Evolutionary conservation across 192 early-diverging fungal genomes (phyloP).

Genomic region (Coemansia sp.): DNA sequence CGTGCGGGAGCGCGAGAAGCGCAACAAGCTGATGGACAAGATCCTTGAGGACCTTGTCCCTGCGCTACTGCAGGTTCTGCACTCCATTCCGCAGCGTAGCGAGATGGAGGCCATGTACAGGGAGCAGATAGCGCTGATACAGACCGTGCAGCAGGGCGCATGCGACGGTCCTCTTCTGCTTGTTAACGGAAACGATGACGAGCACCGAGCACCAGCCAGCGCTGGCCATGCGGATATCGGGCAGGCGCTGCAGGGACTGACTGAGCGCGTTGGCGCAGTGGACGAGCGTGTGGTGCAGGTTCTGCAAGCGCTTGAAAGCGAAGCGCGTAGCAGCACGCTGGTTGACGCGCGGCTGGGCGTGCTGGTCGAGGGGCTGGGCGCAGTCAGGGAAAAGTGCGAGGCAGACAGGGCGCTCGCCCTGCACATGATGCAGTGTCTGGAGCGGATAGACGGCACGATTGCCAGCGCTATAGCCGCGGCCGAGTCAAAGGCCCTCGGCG

Average conservation of each 20-base stretch:
- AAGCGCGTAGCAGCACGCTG: not conserved
- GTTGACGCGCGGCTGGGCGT: slow-evolving; percentile 4
- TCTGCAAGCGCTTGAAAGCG: slow-evolving; percentile 3
- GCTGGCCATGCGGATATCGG: not conserved
- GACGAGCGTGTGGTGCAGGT: slow-evolving; percentile 12
- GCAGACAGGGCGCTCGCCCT: slow-evolving; percentile 9
- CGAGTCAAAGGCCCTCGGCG: not conserved
- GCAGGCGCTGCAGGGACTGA: slow-evolving; percentile 5
- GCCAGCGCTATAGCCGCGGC: slow-evolving; percentile 5
- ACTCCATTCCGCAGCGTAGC: not conserved
- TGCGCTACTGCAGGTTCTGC: slow-evolving; percentile 19
- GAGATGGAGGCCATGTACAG: slow-evolving; percentile 12
- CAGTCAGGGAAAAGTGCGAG: slow-evolving; percentile 17
- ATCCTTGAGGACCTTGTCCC: slow-evolving; percentile 28
- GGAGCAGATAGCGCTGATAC: not conserved
- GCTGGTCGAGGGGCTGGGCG: slow-evolving; percentile 16
- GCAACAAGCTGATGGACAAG: slow-evolving; percentile 14
- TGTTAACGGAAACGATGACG: not conserved
- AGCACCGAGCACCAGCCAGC: too few relatives aligned
- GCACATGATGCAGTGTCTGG: slow-evolving; percentile 17
- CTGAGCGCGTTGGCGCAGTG: not conserved
- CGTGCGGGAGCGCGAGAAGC: slow-evolving; percentile 4
- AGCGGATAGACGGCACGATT: slow-evolving; percentile 15
- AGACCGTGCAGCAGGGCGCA: slow-evolving; percentile 3
- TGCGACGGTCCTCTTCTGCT: not conserved